Evolutionary conservation across 1,139 yeast genomes (phyloP), one percentile per base, ranked within the genome.

Genomic region (Candida mesenterica): DNA sequence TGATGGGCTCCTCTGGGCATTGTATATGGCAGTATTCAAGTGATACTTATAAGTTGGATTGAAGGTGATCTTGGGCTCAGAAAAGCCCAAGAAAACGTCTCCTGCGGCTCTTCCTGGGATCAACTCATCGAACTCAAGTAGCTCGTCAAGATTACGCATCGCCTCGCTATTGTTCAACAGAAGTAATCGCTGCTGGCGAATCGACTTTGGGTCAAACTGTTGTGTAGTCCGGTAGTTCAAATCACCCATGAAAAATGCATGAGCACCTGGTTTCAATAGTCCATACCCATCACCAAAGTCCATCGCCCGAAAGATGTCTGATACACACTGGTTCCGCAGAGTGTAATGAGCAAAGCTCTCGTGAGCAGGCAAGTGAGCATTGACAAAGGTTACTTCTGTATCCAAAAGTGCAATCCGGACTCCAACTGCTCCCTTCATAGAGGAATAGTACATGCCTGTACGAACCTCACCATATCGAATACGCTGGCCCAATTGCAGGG

Each of bases 191-290:
- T 15, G 40, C 36, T n/a, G 28, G 2, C 20, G 17, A 5, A 22
- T 22, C 13, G 35, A 33, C 9, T 25, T 28, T 9, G 44, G 34
- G 15, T 47, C 48, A 30, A 49, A 45, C 25, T 55, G 44, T 41
- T 75, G 63, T 3, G 68, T 58, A 3, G 80, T 74, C 34, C 97
- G 68, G 57, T 84, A 89, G 56, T 89, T 89, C 48, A 89, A 64
- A 56, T 89, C 97, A 0, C 97, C 97, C 70, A 86, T 61, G 39
- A 88, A 60, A 49, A 88, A 83, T 8, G 81, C 59, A 52, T 85
- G 95, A 5, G 71, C 51, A 0, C 61, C 53, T 1, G 80, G 82
- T 49, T 72, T 77, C 39, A 77, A 62, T n/a, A 73, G 65, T 30
- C 77, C 78, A 57, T 53, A 68, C 2, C 79, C 83, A 51, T 80